Evolutionary conservation across 257 asterid species (phyloP), one percentile per base, ranked within the genome.

Genomic region (Paraleonurus japonicus): DNA sequence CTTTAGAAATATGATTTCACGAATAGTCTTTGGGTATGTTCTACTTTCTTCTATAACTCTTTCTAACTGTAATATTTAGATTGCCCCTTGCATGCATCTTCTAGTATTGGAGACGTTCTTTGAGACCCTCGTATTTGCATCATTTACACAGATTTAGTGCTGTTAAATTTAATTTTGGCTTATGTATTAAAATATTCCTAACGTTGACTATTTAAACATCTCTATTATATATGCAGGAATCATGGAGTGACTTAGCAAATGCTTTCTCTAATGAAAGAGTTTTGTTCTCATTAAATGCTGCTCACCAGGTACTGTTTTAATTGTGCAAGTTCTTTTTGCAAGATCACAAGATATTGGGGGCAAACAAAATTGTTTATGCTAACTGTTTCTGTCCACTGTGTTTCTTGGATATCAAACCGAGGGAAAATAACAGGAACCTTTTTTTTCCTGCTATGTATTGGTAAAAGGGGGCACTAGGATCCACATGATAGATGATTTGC

Each of bases 191-290:
- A 45, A 13, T 5, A 47, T 59, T 61, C 45, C 27, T 39, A 9
- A 51, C 17, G 9, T 51, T 76, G 54, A 37, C 67, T 61, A 15
- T 16, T 24, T 74, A 15, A 80, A 61, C 35, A 51, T 74, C 24
- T 70, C 27, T 59, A 1, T 75, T 55, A 19, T 73, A 72, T 27
- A 63, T 81, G 81, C 85, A 94, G 99, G 95, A 89, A 16, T 85
- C 98, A 0, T 94, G 99, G 98, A 80, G 79, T 62, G 81, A 79
- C 67, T 77, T 94, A 51, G 97, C 90, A 4, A 86, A 84, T 85
- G 90, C 92, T 72, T 94, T 94, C 81, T 81, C 87, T 10, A 91
- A 82, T 77, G 97, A 91, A 68, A 84, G 87, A 75, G 84, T 75
- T 70, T 32, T 91, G 67, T 80, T 91, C 80, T 81, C 92, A 22